These are phyloP conservation scores for Phytophthora melonis DNA, from an alignment of 352 stramenopile genomes.

Conservation along the genomic window DNA sequence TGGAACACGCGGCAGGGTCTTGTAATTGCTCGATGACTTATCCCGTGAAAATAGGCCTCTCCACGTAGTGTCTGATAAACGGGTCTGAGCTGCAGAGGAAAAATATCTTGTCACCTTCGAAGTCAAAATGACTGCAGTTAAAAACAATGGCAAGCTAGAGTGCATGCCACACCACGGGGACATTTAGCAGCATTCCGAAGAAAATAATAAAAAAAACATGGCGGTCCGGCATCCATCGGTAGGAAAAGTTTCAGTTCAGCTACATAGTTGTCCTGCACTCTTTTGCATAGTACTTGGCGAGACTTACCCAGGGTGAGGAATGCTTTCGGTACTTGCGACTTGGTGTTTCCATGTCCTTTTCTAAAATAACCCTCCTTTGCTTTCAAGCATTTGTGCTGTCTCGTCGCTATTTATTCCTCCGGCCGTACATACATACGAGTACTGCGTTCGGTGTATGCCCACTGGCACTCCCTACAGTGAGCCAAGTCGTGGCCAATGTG, in stretches of 20 bases:
- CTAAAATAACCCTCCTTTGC: not conserved
- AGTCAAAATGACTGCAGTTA: too few species aligned
- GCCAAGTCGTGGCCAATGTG: slow-evolving; percentile 2
- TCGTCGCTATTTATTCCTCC: slow-evolving; percentile 3
- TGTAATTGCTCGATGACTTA: not conserved
- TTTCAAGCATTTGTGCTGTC: not conserved
- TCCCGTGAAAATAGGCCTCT: not conserved
- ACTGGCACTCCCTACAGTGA: not conserved
- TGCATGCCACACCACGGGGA: too few species aligned
- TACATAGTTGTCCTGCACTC: too few species aligned
- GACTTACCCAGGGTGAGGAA: too few species aligned
- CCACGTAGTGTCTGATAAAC: not conserved
- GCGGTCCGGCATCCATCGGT: too few species aligned
- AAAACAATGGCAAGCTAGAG: too few species aligned
- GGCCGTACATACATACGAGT: too few species aligned
- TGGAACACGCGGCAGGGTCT: not conserved
- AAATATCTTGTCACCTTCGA: not conserved
- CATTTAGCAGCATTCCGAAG: too few species aligned
- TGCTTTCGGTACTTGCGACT: too few species aligned
- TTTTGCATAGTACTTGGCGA: too few species aligned
- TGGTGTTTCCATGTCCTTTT: not conserved
- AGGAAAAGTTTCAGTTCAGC: too few species aligned
- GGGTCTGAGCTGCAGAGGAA: not conserved
- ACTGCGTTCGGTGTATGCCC: not conserved
- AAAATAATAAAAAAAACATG: too few species aligned